Base-by-base conservation (phyloP, 495 filamentous ascomycete species). In the Schizothecium vesticola region DNA sequence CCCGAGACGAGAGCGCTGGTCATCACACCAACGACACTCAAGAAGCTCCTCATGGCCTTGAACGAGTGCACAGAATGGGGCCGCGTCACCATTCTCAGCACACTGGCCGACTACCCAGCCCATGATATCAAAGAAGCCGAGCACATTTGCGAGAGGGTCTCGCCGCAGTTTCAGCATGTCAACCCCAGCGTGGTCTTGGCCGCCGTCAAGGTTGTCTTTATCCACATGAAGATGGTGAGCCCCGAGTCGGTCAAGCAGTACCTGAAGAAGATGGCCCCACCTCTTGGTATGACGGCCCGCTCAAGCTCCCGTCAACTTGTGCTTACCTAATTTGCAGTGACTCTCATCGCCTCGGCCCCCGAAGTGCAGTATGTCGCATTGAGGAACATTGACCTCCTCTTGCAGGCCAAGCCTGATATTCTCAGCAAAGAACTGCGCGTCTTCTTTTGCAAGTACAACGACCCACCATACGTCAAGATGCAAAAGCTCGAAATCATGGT, bases 391-490 rank as follows among this genome's bases (percentile, higher is more conserved):
- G 95, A 98, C 70, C 88, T 99, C 59, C 83, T 99, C 6, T 84
- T 99, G 36, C 95, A 99, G 78, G 94, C 96, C 71, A 92, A 97
- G 72, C 94, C 95, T 2, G 94, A 96, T 74, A 97, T 99, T 61
- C 83, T 99, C 2, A 95, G 91, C 81, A 98, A 98, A 77, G 95
- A 99, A 79, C 89, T 99, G 63, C 89, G 95, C 60, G 95, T 99
- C 2, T 99, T 99, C 82, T 99, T 98, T 82, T 99, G 95, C 89
- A 99, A 99, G 82, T 99, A 99, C 82, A 97, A 99, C 77, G 95
- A 99, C 75, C 95, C 95, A 1, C 93, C 92, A 19, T 99, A 99
- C 74, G 90, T 99, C 79, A 99, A 99, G 76, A 87, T 99, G 31
- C 89, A 97, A 78, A 99, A 99, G 69, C 88, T 99, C 59, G 95